Percentiles rank a stretch among this genome's conserved stretches.
phyloP scores from a whole-genome alignment of 1,284 basidiomycete species.

The Ceratobasidium sp. region DNA sequence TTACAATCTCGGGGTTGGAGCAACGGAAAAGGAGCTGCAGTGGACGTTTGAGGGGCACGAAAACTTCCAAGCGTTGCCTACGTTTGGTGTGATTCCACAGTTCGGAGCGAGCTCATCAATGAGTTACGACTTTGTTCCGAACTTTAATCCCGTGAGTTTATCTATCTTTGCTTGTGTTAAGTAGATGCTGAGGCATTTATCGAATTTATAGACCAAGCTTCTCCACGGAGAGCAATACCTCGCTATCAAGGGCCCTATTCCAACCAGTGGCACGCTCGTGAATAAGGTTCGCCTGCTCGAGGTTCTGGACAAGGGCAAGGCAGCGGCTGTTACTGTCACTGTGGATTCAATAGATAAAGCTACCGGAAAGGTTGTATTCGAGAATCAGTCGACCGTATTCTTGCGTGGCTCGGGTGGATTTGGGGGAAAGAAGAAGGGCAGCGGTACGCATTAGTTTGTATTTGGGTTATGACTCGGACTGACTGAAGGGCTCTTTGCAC shows the following conservation, averaged over 20 bases:
- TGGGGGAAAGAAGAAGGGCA: constrained; percentile 88
- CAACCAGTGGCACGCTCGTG: constrained; percentile 86
- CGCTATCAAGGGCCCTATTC: constrained; percentile 87
- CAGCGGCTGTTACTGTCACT: constrained; percentile 85
- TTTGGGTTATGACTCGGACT: constrained; percentile 21
- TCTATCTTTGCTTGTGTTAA: no score
- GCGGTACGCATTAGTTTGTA: constrained; percentile 65
- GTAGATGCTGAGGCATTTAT: constrained; percentile 5
- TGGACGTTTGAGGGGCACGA: constrained; percentile 94
- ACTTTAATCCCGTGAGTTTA: constrained; percentile 86
- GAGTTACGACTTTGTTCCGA: constrained; percentile 88
- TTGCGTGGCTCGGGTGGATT: constrained; percentile 96
- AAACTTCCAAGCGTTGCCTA: constrained; percentile 88
- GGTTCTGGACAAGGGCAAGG: constrained; percentile 92
- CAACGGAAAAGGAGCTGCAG: constrained; percentile 90
- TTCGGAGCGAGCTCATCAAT: constrained; percentile 77
- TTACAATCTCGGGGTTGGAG: constrained; percentile 97
- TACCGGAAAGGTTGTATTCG: constrained; percentile 87
- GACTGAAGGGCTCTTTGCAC: not conserved
- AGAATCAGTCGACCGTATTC: constrained; percentile 93
- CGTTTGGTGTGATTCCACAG: constrained; percentile 97
- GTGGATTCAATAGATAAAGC: constrained; percentile 84
- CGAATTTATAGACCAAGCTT: constrained; percentile 82
- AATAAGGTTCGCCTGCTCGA: constrained; percentile 82
- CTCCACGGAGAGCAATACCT: constrained; percentile 98